Conservation (phyloP, 2,329 filamentous ascomycete genomes). For the Coleophoma crateriformis region DNA sequence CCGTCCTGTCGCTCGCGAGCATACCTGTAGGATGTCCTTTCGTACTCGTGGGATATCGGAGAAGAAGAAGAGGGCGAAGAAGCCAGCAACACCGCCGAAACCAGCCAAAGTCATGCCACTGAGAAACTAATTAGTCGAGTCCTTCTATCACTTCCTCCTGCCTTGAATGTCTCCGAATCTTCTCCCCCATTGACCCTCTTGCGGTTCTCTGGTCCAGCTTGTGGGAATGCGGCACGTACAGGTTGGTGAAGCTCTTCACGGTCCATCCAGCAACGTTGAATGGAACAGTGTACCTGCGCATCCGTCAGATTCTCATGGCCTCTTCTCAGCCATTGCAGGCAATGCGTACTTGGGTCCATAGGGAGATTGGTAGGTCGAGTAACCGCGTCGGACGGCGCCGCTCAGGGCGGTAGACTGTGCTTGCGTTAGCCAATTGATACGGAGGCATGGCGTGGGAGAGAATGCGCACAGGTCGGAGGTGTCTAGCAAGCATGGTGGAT, state of each 20-base stretch:
- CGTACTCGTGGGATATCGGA: conserved; percentile 58
- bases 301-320: background rate
- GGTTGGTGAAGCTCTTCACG: conserved; percentile 35
- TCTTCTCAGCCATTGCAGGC: conserved; percentile 6
- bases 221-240: conserved; percentile 35
- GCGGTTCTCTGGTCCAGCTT: background rate
- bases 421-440: background rate
- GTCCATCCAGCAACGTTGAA: conserved; percentile 50
- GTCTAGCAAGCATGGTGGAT: background rate
- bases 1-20: conserved; percentile 7
- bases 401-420: conserved; percentile 13
- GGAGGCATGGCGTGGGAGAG: background rate
- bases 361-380: conserved; percentile 49
- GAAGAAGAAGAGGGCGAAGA: conserved; percentile 53
- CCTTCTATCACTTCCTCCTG: background rate
- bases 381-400: conserved; percentile 11
- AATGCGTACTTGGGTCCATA: conserved; percentile 60
- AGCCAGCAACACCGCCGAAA: conserved; percentile 50
- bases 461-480: background rate
- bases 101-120: conserved; percentile 47
- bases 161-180: background rate
- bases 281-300: conserved; percentile 51
- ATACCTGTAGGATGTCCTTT: conserved; percentile 52
- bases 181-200: background rate
- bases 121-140: conserved; percentile 3